phyloP scores from a whole-genome alignment of 306 rosid genomes.

The Rubus parviflorus region DNA sequence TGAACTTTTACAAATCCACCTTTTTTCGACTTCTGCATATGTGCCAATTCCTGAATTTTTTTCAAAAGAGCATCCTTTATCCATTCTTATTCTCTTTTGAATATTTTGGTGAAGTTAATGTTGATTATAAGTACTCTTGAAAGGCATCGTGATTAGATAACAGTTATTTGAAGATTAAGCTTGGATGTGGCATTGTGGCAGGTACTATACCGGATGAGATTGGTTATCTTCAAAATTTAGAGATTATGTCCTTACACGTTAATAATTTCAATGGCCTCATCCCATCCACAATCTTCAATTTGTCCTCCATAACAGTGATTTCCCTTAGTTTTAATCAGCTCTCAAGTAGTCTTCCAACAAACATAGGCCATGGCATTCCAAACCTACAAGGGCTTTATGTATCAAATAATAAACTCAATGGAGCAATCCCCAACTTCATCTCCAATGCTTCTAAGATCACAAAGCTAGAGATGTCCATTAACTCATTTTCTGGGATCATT shows the following conservation, averaged over 20 bases:
- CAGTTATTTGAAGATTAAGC: no score
- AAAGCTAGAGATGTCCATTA: background rate
- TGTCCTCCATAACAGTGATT: background rate
- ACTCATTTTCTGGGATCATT: slow-evolving; percentile 12
- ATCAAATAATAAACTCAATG: background rate
- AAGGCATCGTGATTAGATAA: no score
- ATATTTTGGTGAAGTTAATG: no score
- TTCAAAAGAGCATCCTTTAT: no score
- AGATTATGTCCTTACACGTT: background rate
- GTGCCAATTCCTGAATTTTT: no score
- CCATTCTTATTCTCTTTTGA: no score
- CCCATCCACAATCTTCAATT: no score
- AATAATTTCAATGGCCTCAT: slow-evolving; percentile 8
- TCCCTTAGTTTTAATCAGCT: background rate
- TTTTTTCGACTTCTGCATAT: no score
- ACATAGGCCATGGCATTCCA: slow-evolving; percentile 12
- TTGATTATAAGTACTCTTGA: no score
- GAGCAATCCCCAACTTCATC: background rate
- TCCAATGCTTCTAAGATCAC: no score
- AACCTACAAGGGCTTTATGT: background rate
- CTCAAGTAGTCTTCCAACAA: slow-evolving; percentile 21
- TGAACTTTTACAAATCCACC: no score
- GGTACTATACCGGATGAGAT: slow-evolving; percentile 24
- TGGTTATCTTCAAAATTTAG: slow-evolving; percentile 9
- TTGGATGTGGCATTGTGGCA: background rate